Evolutionary conservation across 1,284 basidiomycete species (phyloP).

Genomic region (Irpex rosettiformis): DNA sequence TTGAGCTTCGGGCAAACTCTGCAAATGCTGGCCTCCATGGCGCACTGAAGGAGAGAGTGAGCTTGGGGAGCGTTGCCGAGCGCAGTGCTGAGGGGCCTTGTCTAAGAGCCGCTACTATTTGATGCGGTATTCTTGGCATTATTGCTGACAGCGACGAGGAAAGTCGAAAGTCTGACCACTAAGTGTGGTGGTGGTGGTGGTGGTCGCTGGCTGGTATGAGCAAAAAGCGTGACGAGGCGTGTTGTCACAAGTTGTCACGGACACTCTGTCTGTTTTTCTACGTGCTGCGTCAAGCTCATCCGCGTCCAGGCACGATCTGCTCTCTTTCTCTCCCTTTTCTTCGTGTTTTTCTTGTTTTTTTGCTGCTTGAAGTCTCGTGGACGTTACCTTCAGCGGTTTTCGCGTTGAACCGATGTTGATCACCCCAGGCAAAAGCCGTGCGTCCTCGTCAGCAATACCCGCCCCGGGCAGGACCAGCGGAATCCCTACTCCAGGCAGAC

Average conservation of each 20-base stretch:
- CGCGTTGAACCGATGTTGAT: constrained; percentile 29
- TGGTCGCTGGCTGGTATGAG: background rate
- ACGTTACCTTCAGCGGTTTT: background rate
- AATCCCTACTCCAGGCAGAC: constrained; percentile 70
- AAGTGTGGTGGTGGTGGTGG: background rate
- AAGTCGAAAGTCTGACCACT: too few relatives aligned
- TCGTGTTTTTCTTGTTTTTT: background rate
- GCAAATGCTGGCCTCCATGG: constrained; percentile 3
- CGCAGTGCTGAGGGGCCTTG: constrained; percentile 16
- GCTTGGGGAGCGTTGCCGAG: constrained; percentile 5
- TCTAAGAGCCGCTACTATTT: constrained; percentile 22
- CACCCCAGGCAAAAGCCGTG: constrained; percentile 50
- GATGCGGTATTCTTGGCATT: constrained; percentile 27
- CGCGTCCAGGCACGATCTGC: too few relatives aligned
- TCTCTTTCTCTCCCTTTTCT: background rate
- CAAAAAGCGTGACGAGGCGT: background rate
- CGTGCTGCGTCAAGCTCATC: background rate
- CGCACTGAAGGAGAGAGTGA: constrained; percentile 8
- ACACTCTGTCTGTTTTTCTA: background rate
- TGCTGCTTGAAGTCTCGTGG: background rate
- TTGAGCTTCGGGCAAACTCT: constrained; percentile 1
- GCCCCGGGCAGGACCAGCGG: constrained; percentile 52
- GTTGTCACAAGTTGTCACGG: background rate
- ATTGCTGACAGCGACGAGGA: background rate
- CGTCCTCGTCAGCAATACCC: constrained; percentile 48